Conservation (phyloP, 257 asterid species). For the Solanum habrochaites region DNA sequence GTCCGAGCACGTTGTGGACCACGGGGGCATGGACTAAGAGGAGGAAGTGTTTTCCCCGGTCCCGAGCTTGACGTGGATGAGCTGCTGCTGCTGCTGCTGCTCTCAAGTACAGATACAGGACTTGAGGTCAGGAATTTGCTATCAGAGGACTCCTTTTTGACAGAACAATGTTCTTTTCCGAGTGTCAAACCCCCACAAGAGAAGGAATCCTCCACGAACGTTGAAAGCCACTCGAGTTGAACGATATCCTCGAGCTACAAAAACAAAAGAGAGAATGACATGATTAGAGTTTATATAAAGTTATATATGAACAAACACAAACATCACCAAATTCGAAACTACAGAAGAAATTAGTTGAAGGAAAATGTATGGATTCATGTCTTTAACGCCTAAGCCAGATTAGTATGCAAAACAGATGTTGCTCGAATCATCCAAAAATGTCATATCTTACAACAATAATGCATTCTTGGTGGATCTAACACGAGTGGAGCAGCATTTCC, state of each 20-base stretch:
- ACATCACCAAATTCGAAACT: background rate
- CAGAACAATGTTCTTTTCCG: slow-evolving; percentile 28
- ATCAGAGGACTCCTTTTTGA: slow-evolving; percentile 14
- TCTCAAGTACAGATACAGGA: slow-evolving; percentile 72
- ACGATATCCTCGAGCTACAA: slow-evolving; percentile 67
- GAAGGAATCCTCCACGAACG: slow-evolving; percentile 74
- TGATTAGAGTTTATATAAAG: background rate
- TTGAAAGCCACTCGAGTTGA: slow-evolving; percentile 60
- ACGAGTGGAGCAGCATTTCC: background rate
- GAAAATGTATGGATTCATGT: background rate
- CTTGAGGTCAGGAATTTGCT: slow-evolving; percentile 46
- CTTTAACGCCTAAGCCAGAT: background rate
- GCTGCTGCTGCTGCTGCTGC: slow-evolving; percentile 40
- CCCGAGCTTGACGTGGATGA: slow-evolving; percentile 24
- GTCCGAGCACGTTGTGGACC: slow-evolving; percentile 81
- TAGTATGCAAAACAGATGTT: background rate
- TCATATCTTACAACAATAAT: background rate
- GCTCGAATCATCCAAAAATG: background rate
- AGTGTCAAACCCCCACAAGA: slow-evolving; percentile 49
- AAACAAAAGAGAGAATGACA: background rate
- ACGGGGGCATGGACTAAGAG: slow-evolving; percentile 29
- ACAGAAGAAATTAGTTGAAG: background rate
- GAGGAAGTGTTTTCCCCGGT: slow-evolving; percentile 26
- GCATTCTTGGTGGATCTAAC: background rate
- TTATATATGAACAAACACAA: background rate